These are phyloP conservation scores for Pseudotulostoma volvatum DNA, from an alignment of 495 filamentous ascomycete genomes.

Conservation along the genomic window DNA sequence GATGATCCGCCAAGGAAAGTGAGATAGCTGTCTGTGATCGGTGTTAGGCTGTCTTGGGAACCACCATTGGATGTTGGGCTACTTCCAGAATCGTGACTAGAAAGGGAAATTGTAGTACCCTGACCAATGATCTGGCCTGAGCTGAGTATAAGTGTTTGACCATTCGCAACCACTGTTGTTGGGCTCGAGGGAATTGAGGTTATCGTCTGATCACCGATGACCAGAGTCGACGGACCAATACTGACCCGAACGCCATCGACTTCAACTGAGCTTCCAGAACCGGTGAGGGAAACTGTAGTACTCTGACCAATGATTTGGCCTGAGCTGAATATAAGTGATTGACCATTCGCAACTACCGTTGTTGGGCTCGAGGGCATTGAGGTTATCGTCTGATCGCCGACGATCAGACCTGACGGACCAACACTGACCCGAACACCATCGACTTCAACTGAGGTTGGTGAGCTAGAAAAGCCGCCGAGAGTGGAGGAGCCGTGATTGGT, in stretches of 20 bases:
- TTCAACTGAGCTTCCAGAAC: conserved; percentile 4
- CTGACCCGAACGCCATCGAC: no score
- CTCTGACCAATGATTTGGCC: background rate
- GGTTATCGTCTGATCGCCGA: background rate
- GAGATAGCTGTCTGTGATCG: conserved; percentile 7
- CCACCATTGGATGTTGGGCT: conserved; percentile 1
- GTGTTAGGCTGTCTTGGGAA: conserved; percentile 8
- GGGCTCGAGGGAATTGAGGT: conserved; percentile 1
- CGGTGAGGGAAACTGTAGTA: background rate
- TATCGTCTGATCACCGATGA: conserved; percentile 8
- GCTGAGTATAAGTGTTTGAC: conserved; percentile 9
- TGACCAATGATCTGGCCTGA: conserved; percentile 5
- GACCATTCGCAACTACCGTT: background rate
- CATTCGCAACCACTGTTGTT: conserved; percentile 5
- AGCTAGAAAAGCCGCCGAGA: background rate
- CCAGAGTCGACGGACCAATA: conserved; percentile 5
- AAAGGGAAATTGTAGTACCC: conserved; percentile 7
- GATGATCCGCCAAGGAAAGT: conserved; percentile 24
- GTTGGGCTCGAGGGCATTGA: background rate
- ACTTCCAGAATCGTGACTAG: no score
- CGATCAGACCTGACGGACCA: background rate
- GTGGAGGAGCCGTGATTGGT: background rate
- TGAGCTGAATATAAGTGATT: background rate
- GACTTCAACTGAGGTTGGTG: background rate
- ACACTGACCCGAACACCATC: background rate